phyloP scores from a whole-genome alignment of 306 rosid species.

The Dicorynia guianensis region DNA sequence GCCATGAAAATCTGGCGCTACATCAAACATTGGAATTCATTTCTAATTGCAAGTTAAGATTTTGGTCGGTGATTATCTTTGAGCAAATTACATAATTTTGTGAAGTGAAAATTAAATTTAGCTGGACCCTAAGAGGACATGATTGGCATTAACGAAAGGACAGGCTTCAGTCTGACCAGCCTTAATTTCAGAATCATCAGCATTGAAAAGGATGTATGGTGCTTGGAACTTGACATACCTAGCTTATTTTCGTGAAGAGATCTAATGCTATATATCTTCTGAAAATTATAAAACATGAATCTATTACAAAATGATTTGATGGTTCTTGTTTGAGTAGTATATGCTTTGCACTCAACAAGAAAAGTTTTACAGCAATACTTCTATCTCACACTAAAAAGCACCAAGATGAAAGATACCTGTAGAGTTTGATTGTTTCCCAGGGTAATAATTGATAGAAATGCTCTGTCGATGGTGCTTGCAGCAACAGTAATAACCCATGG shows the following conservation, averaged over 20 bases:
- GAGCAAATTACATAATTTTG: not conserved
- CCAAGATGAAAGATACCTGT: slow-evolving; percentile 51
- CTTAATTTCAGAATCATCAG: not conserved
- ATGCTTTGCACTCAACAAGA: not conserved
- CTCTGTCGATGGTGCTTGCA: slow-evolving; percentile 67
- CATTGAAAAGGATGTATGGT: not conserved
- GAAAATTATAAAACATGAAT: not conserved
- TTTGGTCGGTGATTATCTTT: not conserved
- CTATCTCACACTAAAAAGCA: not conserved
- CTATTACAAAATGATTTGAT: not conserved
- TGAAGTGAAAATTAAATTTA: not conserved
- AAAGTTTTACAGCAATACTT: not conserved
- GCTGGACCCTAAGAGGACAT: not conserved
- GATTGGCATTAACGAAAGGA: not conserved
- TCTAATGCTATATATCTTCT: not conserved
- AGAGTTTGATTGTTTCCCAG: slow-evolving; percentile 71
- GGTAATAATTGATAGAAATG: slow-evolving; percentile 52
- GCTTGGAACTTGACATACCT: not conserved
- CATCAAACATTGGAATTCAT: not conserved
- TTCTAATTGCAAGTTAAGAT: not conserved
- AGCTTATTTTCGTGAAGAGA: not conserved
- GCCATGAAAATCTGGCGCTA: too few species aligned
- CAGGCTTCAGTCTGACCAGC: not conserved
- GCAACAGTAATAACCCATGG: slow-evolving; percentile 73
- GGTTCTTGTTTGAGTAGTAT: slow-evolving; percentile 6